A percentile compares a stretch with the other conserved stretches of the same genome.
These are phyloP conservation scores for Melocanna baccifera DNA, from an alignment of 176 grass and related monocot species.

Conservation along the genomic window DNA sequence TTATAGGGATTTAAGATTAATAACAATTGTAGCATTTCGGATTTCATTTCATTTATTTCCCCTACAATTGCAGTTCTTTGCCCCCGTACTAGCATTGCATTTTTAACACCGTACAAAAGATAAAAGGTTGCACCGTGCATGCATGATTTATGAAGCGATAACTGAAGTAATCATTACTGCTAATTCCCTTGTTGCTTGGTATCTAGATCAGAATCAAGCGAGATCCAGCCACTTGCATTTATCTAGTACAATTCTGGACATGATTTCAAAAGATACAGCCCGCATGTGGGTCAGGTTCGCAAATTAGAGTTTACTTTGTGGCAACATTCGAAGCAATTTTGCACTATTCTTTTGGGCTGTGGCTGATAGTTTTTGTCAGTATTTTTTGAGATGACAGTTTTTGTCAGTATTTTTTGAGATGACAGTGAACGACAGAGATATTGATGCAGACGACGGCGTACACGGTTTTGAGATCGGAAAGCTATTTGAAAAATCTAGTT, in stretches of 20 bases:
- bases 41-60: not conserved
- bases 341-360: too few species aligned
- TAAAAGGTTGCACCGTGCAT: not conserved
- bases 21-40: not conserved
- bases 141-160: not conserved
- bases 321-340: not conserved
- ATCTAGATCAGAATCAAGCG: not conserved
- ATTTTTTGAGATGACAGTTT: too few species aligned
- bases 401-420: too few species aligned
- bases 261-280: slow-evolving; percentile 28
- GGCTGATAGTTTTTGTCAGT: too few species aligned
- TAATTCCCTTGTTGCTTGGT: not conserved
- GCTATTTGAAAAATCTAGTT: too few species aligned
- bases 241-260: not conserved
- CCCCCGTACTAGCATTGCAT: not conserved
- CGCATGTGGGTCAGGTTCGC: slow-evolving; percentile 7
- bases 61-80: not conserved
- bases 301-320: slow-evolving; percentile 12
- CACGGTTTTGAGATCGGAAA: too few species aligned
- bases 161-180: not conserved
- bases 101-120: not conserved
- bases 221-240: slow-evolving; percentile 34
- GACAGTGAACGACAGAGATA: too few species aligned
- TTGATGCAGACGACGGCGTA: too few species aligned
- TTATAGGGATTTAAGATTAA: not conserved